Percentiles rank a stretch among this genome's conserved stretches.
Evolutionary conservation across 768 basidiomycete genomes (phyloP).

Genomic region (Crassisporium funariophilum): DNA sequence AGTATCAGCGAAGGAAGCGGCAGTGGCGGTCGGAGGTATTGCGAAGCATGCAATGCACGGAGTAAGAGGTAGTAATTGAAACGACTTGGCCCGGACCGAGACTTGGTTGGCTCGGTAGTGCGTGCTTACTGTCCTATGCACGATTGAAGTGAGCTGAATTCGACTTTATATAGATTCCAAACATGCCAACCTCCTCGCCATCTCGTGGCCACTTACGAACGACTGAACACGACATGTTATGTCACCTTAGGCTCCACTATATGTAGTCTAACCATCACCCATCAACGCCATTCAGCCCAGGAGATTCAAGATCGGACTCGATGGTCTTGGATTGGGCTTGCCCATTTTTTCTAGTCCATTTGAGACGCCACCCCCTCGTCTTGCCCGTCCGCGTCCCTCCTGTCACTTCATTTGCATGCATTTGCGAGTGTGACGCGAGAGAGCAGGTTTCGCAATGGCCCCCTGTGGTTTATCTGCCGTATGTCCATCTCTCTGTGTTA

Average conservation of each 20-base stretch:
- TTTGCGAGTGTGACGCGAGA: no score
- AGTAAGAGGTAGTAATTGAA: slow-evolving; percentile 22
- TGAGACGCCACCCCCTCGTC: no score
- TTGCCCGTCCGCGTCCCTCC: no score
- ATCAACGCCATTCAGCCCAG: slow-evolving; percentile 6
- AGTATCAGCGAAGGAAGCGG: slow-evolving; percentile 31
- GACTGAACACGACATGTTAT: slow-evolving; percentile 5
- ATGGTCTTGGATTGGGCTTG: slow-evolving; percentile 1
- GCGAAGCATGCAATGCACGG: slow-evolving; percentile 42
- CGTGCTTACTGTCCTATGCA: neutral
- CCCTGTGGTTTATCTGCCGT: slow-evolving; percentile 1
- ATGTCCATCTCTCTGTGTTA: neutral
- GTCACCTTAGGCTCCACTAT: slow-evolving; percentile 8
- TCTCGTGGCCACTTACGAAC: slow-evolving; percentile 9
- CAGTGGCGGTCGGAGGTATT: slow-evolving; percentile 32
- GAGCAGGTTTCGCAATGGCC: slow-evolving; percentile 1
- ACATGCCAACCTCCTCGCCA: neutral
- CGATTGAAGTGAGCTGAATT: no score
- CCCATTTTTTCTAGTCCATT: no score
- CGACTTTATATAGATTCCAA: no score
- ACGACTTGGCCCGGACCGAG: neutral
- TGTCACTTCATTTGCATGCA: no score
- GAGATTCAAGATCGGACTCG: slow-evolving; percentile 1
- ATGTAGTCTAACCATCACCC: slow-evolving; percentile 5
- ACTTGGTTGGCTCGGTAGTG: neutral